Evolutionary conservation across 768 basidiomycete genomes (phyloP).

Genomic region (Mycena galericulata): DNA sequence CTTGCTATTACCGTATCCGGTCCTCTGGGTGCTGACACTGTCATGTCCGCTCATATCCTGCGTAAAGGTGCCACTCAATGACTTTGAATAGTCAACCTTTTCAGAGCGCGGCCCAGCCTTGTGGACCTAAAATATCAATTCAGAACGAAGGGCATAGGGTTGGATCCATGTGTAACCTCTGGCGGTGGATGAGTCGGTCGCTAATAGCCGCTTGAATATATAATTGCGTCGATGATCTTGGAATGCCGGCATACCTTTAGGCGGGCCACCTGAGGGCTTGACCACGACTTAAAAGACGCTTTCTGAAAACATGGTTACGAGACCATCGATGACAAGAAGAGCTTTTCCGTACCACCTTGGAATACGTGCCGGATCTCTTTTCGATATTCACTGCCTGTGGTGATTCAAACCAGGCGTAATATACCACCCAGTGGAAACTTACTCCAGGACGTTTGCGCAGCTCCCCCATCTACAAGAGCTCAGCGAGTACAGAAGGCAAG

Average conservation of each 20-base stretch:
- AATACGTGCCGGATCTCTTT: slow-evolving; percentile 15
- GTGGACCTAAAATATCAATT: neutral
- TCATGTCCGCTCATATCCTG: neutral
- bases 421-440: neutral
- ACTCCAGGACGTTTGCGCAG: neutral
- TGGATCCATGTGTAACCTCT: no score
- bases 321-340: neutral
- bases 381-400: neutral
- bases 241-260: slow-evolving; percentile 6
- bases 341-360: slow-evolving; percentile 8
- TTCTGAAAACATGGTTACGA: slow-evolving; percentile 5
- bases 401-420: neutral
- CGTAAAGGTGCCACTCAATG: neutral
- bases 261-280: neutral
- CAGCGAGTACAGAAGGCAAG: neutral
- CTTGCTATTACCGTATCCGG: neutral
- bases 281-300: slow-evolving; percentile 26
- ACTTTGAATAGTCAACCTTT: neutral
- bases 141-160: neutral
- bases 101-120: neutral
- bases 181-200: neutral
- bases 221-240: neutral
- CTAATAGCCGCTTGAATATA: neutral
- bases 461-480: slow-evolving; percentile 22
- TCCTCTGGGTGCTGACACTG: neutral